Conservation (phyloP, 2,329 filamentous ascomycete genomes). For the Fusarium albosuccineum region DNA sequence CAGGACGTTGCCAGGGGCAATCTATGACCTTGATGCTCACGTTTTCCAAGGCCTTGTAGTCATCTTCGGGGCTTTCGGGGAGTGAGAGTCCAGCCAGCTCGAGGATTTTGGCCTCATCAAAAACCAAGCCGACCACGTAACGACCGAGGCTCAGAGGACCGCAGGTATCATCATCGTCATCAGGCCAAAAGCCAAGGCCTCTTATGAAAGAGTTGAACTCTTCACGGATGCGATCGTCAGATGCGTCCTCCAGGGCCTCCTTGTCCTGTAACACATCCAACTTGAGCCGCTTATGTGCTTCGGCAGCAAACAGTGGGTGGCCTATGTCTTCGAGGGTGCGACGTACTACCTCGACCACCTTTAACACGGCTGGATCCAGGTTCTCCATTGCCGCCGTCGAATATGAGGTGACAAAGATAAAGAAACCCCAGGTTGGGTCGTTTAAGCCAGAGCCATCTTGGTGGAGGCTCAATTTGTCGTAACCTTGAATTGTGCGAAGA, state of each 20-base stretch:
- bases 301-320: neutral
- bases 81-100: slow-evolving; percentile 5
- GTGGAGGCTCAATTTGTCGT: neutral
- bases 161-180: slow-evolving; percentile 5
- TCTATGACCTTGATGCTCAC: slow-evolving; percentile 15
- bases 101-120: slow-evolving; percentile 8
- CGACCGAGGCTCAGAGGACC: slow-evolving; percentile 12
- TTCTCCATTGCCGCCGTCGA: neutral
- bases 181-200: slow-evolving; percentile 9
- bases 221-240: slow-evolving; percentile 30
- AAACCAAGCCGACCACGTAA: slow-evolving; percentile 16
- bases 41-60: neutral
- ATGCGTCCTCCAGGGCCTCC: slow-evolving; percentile 20
- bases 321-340: slow-evolving; percentile 11
- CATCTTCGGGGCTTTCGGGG: neutral
- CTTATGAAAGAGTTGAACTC: slow-evolving; percentile 27
- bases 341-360: slow-evolving; percentile 9
- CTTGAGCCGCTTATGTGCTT: slow-evolving; percentile 18
- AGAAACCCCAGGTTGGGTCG: neutral
- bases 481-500: neutral
- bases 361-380: neutral
- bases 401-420: neutral
- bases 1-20: neutral
- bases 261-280: slow-evolving; percentile 22
- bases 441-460: neutral